Evolutionary conservation across 345 rosid genomes (phyloP), one percentile per base, ranked within the genome.

Genomic region (Leavenworthia alabamica): DNA sequence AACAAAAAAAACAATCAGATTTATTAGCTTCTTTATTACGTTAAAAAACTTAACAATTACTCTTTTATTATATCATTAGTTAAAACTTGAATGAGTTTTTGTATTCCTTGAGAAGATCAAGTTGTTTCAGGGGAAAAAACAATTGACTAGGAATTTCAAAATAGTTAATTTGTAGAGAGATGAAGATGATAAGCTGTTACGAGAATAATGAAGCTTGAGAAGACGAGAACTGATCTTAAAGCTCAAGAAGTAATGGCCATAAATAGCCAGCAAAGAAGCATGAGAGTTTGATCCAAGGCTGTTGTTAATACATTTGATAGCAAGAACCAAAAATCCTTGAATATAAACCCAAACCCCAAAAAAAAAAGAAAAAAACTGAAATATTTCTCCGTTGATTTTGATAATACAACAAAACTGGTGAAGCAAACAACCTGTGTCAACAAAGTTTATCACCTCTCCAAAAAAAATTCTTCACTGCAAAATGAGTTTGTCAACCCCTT

Each of bases 371-470:
- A 19, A 4, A 31, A 14, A 60, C 62, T 60, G 48, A 33, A 69
- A 69, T 53, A 52, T 36, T 69, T 69, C 37, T 55, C 56, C 15
- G 49, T 51, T 56, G 51, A 54, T 28, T 11, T 29, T 63, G 65
- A 71, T 56, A 56, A 49, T 71, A 71, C 70, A 71, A 64, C 75
- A 71, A 63, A 71, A 71, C 65, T 71, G 64, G 75, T 56, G 75
- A 49, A 63, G 70, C 62, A 41, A n/a, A n/a, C n/a, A n/a, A n/a
- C n/a, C n/a, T n/a, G n/a, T n/a, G n/a, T n/a, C n/a, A n/a, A 65
- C 56, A 24, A 62, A 54, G 48, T 62, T 70, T 69, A 37, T 55
- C 50, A 70, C 62, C 64, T 47, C 68, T 56, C 75, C 70, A 55
- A 56, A 31, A 42, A 58, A 47, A 54, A 27, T 28, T 62, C 64